phyloP scores from a whole-genome alignment of 495 filamentous ascomycete genomes.

The Penicillium egyptiacum region DNA sequence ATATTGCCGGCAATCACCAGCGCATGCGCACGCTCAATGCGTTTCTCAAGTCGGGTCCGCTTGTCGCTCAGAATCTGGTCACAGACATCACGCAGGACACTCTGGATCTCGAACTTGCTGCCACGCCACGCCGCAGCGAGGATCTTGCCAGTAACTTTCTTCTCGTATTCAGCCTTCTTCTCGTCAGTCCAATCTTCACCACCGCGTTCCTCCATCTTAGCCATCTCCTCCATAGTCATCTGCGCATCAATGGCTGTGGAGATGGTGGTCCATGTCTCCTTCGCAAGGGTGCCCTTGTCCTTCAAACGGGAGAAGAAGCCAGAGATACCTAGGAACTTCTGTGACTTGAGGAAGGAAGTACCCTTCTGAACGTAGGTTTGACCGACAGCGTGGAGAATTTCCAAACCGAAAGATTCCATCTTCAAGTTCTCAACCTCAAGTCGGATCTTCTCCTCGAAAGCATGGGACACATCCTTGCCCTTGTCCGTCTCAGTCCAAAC shows the following conservation, averaged over 20 bases:
- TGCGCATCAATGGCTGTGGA: slow-evolving; percentile 97
- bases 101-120: slow-evolving; percentile 97
- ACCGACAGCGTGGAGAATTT: slow-evolving; percentile 95
- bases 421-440: slow-evolving; percentile 97
- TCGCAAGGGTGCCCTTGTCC: slow-evolving; percentile 94
- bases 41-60: slow-evolving; percentile 76
- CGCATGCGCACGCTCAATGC: slow-evolving; percentile 86
- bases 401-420: slow-evolving; percentile 97
- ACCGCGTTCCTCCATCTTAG: slow-evolving; percentile 88
- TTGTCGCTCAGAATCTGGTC: slow-evolving; percentile 72
- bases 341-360: slow-evolving; percentile 82
- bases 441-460: slow-evolving; percentile 91
- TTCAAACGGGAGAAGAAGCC: slow-evolving; percentile 92
- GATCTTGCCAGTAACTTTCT: slow-evolving; percentile 94
- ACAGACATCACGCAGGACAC: slow-evolving; percentile 89
- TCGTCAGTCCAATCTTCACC: slow-evolving; percentile 99
- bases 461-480: slow-evolving; percentile 73
- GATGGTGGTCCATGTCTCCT: slow-evolving; percentile 98
- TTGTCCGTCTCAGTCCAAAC: slow-evolving; percentile 98
- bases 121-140: slow-evolving; percentile 97
- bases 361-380: slow-evolving; percentile 85
- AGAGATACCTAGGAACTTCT: slow-evolving; percentile 94
- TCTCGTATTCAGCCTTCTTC: slow-evolving; percentile 94
- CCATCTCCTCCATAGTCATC: slow-evolving; percentile 99
- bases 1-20: slow-evolving; percentile 85